Evolutionary conservation across 495 filamentous ascomycete species (phyloP), one percentile per base, ranked within the genome.

Genomic region (Aspergillus biplanus): DNA sequence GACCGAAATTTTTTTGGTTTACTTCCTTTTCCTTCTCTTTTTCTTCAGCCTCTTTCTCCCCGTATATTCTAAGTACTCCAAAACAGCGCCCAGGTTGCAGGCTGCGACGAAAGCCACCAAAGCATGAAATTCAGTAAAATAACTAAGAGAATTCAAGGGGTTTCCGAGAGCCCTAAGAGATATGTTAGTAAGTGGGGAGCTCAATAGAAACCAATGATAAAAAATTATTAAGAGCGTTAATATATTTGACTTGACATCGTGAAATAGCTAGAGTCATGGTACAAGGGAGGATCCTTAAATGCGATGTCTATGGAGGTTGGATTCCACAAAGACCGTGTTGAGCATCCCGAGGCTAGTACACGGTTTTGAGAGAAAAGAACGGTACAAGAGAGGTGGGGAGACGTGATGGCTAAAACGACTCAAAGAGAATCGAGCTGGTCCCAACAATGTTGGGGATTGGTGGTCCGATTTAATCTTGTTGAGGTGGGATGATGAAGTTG

Each of bases 1-100:
- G 52, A 34, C 13, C 1, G 61, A 13, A 16, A 11, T 58, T 55
- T 18, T 4, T n/a, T 18, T 62, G 0, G 15, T 4, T 42, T 42
- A 27, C 1, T 66, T 18, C 39, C 57, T 52, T 54, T 60, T 46
- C 34, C 56, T 62, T 52, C 32, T 56, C 18, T 52, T 62, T 31
- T 53, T 42, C 33, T 60, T 55, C 54, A 21, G 50, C 9, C 55
- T 35, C 27, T 56, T 16, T 34, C 46, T 53, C 57, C 34, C 35
- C 6, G 33, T 57, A 52, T 18, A 21, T 42, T 32, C 16, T 56
- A 16, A 15, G 34, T 47, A 52, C 21, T 58, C 62, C 56, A 64
- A 47, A 59, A 54, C 56, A 56, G 39, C 56, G 27, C 62, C 55
- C 56, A 47, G 49, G 12, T 54, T 59, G 39, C 39, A 44, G n/a